Evolutionary conservation across 2,329 filamentous ascomycete species (phyloP).

Genomic region (Aspergillus alliaceus): DNA sequence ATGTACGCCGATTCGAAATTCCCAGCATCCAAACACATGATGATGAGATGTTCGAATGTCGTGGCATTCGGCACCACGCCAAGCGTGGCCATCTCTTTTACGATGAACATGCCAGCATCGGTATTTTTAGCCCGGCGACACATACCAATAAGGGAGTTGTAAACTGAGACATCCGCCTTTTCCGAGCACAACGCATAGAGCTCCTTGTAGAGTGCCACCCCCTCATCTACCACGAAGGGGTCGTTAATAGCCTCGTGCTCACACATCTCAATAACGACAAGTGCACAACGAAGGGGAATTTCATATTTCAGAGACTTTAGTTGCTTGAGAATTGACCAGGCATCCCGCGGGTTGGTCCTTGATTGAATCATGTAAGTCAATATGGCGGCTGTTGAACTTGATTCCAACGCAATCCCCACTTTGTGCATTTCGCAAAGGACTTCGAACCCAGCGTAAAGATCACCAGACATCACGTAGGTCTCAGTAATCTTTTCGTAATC

Average conservation of each 20-base stretch:
- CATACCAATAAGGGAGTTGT: constrained; percentile 59
- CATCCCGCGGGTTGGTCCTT: constrained; percentile 49
- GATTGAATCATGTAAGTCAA: constrained; percentile 55
- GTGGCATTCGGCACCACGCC: constrained; percentile 54
- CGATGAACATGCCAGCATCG: constrained; percentile 60
- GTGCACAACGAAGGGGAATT: constrained; percentile 51
- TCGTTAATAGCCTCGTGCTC: constrained; percentile 40
- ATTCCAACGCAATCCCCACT: constrained; percentile 58
- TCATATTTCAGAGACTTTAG: constrained; percentile 51
- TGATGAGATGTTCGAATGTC: constrained; percentile 63
- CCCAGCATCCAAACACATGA: constrained; percentile 52
- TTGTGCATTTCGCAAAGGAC: constrained; percentile 72
- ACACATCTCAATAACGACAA: constrained; percentile 53
- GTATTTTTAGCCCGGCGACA: constrained; percentile 49
- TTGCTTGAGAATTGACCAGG: constrained; percentile 58
- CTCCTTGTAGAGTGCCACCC: constrained; percentile 62
- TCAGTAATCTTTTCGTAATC: constrained; percentile 82
- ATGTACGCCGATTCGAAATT: constrained; percentile 38
- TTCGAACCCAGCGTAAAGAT: constrained; percentile 66
- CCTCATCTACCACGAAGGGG: constrained; percentile 45
- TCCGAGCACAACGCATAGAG: constrained; percentile 53
- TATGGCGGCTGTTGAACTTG: constrained; percentile 64
- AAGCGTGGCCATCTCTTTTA: constrained; percentile 61
- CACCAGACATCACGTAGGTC: constrained; percentile 61
- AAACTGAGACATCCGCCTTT: constrained; percentile 51